Base-by-base conservation (phyloP, 2,329 filamentous ascomycete genomes). In the Arthroderma sp. region DNA sequence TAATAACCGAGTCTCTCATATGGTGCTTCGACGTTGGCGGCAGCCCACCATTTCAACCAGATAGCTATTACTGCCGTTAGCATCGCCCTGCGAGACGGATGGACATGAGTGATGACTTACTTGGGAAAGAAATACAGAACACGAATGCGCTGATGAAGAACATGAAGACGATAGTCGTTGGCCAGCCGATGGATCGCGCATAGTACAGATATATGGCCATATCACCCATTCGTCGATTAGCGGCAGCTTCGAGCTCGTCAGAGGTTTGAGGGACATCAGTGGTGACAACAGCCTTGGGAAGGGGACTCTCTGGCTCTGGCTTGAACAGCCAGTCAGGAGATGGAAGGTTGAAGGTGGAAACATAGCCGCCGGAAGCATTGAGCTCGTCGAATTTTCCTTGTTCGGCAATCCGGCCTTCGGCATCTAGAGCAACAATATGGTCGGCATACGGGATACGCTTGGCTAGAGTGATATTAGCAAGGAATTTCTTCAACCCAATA, bases 41-140 rank as follows among this genome's bases (percentile, higher is more conserved):
- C 62, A 8, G 72, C 67, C 73, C 72, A 74, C 70, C 68, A 73
- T 59, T 73, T 69, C 2, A 75, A 59, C 73, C 72, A 74, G 35
- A 75, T 69, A 31, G 65, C 70, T 66, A 61, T 33, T 9, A 7
- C 15, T 9, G 4, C 11, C 33, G 41, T 60, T 57, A 49, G 44
- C 25, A 51, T 43, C 9, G 35, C 23, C 54, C n/a, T 19, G 35
- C 9, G 17, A 35, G 9, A 1, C n/a, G 37, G 1, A 28, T 13
- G 1, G 13, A 7, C 8, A 17, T 8, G 13, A 4, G 11, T 15
- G 6, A 13, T 28, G 23, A 60, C 67, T 62, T 63, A 70, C 69
- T 71, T 51, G 71, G 71, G 61, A 72, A 73, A 0, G 70, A 73
- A 43, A 75, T 71, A 51, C 68, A 70, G 58, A 73, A 73, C 17